phyloP scores from a whole-genome alignment of 345 rosid genomes.

The Nasturtium officinale region DNA sequence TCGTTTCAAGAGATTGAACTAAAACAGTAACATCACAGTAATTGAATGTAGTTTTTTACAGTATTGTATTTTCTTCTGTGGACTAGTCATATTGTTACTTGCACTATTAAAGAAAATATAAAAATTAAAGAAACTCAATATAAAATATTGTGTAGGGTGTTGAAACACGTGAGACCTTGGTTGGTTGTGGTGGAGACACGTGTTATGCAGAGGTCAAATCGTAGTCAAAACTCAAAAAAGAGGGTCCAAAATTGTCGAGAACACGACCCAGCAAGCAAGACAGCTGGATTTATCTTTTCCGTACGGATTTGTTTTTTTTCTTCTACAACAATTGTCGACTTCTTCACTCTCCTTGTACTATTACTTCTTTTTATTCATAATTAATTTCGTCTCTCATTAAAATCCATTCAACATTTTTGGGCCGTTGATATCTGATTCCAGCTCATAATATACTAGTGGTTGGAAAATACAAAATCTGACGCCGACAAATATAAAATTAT shows the following conservation, averaged over 20 bases:
- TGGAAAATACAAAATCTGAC: slow-evolving; percentile 9
- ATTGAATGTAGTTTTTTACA: neutral
- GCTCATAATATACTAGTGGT: slow-evolving; percentile 29
- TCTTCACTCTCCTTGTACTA: slow-evolving; percentile 1
- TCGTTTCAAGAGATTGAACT: no score
- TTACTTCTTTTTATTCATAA: neutral
- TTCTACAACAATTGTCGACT: slow-evolving; percentile 27
- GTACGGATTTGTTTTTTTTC: slow-evolving; percentile 6
- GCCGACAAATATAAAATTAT: slow-evolving; percentile 26
- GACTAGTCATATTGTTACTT: slow-evolving; percentile 22
- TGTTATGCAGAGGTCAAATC: slow-evolving; percentile 10
- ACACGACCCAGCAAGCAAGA: slow-evolving; percentile 26
- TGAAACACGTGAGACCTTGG: slow-evolving; percentile 34
- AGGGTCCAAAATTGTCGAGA: slow-evolving; percentile 25
- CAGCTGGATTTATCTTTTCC: slow-evolving; percentile 32
- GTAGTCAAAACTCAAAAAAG: slow-evolving; percentile 5
- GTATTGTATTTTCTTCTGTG: slow-evolving; percentile 4
- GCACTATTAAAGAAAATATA: neutral
- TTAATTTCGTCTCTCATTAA: neutral
- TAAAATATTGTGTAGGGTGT: slow-evolving; percentile 16
- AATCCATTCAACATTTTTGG: slow-evolving; percentile 30
- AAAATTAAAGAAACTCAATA: no score
- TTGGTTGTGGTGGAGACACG: slow-evolving; percentile 28
- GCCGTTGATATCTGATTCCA: slow-evolving; percentile 30
- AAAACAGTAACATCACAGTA: neutral